Base-by-base conservation (phyloP, 192 early-diverging fungal species). In the Mortierella alpina region DNA sequence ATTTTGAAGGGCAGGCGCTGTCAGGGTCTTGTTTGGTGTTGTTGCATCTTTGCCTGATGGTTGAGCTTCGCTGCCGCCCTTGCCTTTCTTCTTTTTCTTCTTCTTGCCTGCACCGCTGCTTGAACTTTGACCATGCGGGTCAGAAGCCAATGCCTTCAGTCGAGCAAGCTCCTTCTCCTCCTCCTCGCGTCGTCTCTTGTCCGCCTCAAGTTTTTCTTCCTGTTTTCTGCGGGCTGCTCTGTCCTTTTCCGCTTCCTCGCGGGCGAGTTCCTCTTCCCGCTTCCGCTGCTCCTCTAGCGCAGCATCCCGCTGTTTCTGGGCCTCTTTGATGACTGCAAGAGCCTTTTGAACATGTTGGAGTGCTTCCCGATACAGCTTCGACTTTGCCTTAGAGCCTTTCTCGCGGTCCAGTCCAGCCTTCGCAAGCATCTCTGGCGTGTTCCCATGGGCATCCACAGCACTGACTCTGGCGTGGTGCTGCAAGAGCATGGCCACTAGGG, bases 251-350 rank as follows among this genome's bases (percentile, higher is more conserved):
- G 63, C 72, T 42, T 84, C 83, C 8, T 69, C 75, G 10, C 73
- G 61, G 1, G 72, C 64, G 53, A 81, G 22, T 5, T 74, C 72
- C 41, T 63, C 77, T 75, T 84, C 89, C 84, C 62, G 85, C 82
- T 51, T 86, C 80, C 40, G 44, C 23, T 72, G 75, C 41, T 84
- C 77, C 60, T 90, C 69, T 82, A 89, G 42, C 70, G 88, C 72
- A 83, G 87, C 84, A 84, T 90, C 89, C 79, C 87, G 79, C 75
- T 61, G 70, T 22, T 46, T 66, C 23, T 80, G 72, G 7, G 63
- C 68, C 49, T 84, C 72, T 22, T 75, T 63, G 20, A 84, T 70
- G 17, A 66, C 53, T 12, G 70, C 44, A 8, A 62, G 22, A 6
- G 72, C 72, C 31, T 84, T 77, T 54, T 71, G 70, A 42, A 84